phyloP scores from a whole-genome alignment of 148 eudicot species.

The Rhododendron ovatum region DNA sequence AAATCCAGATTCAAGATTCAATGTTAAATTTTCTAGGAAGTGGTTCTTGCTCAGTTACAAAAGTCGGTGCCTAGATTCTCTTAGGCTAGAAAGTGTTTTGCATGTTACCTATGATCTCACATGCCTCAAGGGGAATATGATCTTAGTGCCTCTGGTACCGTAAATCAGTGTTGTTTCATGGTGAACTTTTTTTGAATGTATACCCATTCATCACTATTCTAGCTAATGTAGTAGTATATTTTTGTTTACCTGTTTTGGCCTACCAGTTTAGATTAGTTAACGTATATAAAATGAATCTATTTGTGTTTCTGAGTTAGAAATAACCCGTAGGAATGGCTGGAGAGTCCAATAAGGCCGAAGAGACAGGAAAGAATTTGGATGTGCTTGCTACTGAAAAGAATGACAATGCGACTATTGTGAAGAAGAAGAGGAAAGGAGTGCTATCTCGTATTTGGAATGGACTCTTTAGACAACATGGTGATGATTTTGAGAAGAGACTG shows the following conservation, averaged over 20 bases:
- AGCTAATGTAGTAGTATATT: neutral
- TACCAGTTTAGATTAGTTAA: neutral
- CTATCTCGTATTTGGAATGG: conserved; percentile 65
- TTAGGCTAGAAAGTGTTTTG: neutral
- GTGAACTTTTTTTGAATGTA: neutral
- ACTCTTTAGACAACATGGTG: conserved; percentile 47
- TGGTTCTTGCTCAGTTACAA: neutral
- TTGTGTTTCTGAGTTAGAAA: neutral
- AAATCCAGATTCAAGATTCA: neutral
- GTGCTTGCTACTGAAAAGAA: conserved; percentile 32
- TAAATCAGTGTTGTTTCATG: neutral
- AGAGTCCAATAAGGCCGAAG: conserved; percentile 42
- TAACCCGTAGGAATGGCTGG: conserved; percentile 55
- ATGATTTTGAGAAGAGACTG: conserved; percentile 74
- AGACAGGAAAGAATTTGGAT: conserved; percentile 22
- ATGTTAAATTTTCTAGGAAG: neutral
- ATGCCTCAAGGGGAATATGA: neutral
- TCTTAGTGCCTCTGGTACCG: neutral
- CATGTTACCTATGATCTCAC: neutral
- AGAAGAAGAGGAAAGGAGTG: conserved; percentile 57
- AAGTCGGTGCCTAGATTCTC: neutral
- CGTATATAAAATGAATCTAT: neutral
- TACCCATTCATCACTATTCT: neutral
- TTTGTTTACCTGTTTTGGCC: neutral
- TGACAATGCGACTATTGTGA: conserved; percentile 18